A percentile compares a stretch with the other conserved stretches of the same genome.
phyloP scores from a whole-genome alignment of 805 yeast genomes.

The Wickerhamomyces silvicola region DNA sequence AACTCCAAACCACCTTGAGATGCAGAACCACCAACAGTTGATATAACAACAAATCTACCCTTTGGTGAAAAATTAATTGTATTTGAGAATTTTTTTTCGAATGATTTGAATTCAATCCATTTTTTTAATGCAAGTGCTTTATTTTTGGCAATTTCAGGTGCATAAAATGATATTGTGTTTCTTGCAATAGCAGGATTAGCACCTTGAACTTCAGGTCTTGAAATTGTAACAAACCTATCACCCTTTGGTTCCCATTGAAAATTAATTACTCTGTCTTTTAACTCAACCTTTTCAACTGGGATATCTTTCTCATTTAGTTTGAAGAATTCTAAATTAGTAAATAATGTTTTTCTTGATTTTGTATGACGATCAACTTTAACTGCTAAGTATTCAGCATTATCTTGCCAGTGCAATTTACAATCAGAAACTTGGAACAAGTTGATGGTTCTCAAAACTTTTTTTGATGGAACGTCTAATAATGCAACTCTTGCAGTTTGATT shows the following conservation, averaged over 20 bases:
- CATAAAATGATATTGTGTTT: conserved; percentile 72
- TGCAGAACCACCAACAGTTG: conserved; percentile 38
- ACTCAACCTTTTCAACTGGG: conserved; percentile 91
- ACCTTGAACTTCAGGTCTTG: conserved; percentile 44
- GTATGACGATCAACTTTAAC: conserved; percentile 97
- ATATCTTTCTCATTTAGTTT: conserved; percentile 80
- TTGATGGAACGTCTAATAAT: conserved; percentile 79
- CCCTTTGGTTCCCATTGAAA: conserved; percentile 96
- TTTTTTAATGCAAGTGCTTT: conserved; percentile 39
- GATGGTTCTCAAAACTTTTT: conserved; percentile 79
- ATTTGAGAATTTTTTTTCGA: conserved; percentile 62
- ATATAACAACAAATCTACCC: conserved; percentile 72
- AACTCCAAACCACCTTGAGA: conserved; percentile 68
- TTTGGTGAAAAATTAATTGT: conserved; percentile 84
- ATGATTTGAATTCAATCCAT: conserved; percentile 53
- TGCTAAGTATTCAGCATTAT: conserved; percentile 73
- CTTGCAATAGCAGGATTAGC: conserved; percentile 58
- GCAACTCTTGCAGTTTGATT: conserved; percentile 96
- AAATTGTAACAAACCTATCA: conserved; percentile 77
- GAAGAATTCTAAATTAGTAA: conserved; percentile 89
- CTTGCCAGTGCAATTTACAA: conserved; percentile 92
- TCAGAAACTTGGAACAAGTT: conserved; percentile 92
- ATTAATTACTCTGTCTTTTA: conserved; percentile 79
- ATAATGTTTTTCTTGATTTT: conserved; percentile 85
- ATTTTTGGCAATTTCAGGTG: conserved; percentile 57